Conservation (phyloP, 2,329 filamentous ascomycete species). For the Fusarium sp. region DNA sequence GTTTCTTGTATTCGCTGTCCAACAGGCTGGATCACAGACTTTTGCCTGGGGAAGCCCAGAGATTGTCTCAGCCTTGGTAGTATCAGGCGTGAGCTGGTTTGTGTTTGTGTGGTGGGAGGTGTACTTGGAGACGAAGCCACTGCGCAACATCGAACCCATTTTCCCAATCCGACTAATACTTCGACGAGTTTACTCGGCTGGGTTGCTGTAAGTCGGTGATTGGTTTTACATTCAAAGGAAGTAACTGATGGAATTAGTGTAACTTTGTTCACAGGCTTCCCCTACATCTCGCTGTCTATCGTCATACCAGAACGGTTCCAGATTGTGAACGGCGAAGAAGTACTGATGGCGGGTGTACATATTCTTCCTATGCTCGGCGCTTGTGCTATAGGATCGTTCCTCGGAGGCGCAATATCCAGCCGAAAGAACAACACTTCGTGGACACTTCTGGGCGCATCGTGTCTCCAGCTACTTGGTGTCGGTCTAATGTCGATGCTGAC, state of each 20-base stretch:
- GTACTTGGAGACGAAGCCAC: conserved; percentile 53
- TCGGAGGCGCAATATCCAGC: conserved; percentile 64
- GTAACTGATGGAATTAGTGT: conserved; percentile 53
- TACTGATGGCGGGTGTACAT: conserved; percentile 66
- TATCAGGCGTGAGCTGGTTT: conserved; percentile 61
- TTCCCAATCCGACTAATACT: conserved; percentile 62
- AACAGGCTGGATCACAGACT: conserved; percentile 65
- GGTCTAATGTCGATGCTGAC: conserved; percentile 61
- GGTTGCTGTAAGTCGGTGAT: conserved; percentile 57
- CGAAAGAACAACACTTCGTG: conserved; percentile 64
- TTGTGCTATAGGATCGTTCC: conserved; percentile 66
- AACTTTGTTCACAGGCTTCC: conserved; percentile 67
- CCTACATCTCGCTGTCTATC: conserved; percentile 68
- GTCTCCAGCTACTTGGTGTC: conserved; percentile 64
- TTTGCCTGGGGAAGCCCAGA: conserved; percentile 63
- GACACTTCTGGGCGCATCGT: conserved; percentile 61
- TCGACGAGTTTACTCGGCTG: conserved; percentile 62
- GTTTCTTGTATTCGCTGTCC: conserved; percentile 65
- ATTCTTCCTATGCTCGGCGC: conserved; percentile 68
- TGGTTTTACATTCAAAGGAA: not conserved
- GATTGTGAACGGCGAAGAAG: conserved; percentile 64
- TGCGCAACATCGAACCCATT: conserved; percentile 62
- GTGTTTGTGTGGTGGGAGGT: conserved; percentile 64
- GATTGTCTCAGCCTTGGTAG: conserved; percentile 61
- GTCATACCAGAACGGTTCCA: conserved; percentile 70